A percentile compares a stretch with the other conserved stretches of the same genome.
These are phyloP conservation scores for Entamoeba invadens DNA, from an alignment of 208 protist genomes.

Conservation along the genomic window DNA sequence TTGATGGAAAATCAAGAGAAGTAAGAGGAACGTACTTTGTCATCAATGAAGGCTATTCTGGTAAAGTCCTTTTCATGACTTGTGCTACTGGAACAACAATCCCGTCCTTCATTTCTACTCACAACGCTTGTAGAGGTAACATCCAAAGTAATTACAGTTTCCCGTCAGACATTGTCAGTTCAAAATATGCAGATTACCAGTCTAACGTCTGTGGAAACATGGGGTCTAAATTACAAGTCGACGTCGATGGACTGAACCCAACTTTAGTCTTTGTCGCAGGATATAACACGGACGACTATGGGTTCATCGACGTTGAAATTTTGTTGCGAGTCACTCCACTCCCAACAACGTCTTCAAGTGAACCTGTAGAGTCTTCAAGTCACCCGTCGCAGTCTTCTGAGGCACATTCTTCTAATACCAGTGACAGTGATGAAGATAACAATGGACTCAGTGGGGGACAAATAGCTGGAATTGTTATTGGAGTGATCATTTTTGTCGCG, in stretches of 20 bases:
- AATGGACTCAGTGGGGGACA: too few relatives aligned
- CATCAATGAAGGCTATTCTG: not conserved
- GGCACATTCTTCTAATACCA: not conserved
- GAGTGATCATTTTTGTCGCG: too few relatives aligned
- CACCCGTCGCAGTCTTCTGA: not conserved
- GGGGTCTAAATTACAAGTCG: not conserved
- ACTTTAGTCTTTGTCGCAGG: not conserved
- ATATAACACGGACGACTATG: not conserved
- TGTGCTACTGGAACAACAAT: not conserved
- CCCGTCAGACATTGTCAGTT: not conserved
- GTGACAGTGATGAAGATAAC: not conserved
- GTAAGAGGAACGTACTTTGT: not conserved
- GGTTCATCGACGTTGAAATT: not conserved
- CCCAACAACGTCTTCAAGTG: not conserved
- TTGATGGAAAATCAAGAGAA: not conserved
- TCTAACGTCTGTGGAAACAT: not conserved
- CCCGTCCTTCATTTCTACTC: not conserved
- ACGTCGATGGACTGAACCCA: not conserved
- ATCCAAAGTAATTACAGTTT: not conserved
- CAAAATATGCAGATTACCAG: not conserved
- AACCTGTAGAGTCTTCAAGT: not conserved
- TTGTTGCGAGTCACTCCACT: not conserved
- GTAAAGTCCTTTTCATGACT: not conserved
- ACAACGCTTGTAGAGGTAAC: not conserved
- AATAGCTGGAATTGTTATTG: too few relatives aligned